Conservation (phyloP, 495 filamentous ascomycete genomes). For the Gamarada debralockiae region DNA sequence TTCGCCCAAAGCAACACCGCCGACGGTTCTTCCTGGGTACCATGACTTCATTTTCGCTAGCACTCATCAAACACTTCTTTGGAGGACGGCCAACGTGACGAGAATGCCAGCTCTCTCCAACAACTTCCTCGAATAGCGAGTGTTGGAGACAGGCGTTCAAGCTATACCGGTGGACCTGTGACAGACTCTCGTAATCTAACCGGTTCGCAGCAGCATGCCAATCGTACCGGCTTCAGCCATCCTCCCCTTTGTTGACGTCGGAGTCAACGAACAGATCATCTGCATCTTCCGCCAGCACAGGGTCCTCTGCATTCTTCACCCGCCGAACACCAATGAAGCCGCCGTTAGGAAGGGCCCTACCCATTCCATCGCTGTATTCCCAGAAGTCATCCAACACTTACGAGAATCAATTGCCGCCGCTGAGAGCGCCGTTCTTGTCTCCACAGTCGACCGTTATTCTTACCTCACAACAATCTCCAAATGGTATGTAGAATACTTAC, state of each 20-base stretch:
- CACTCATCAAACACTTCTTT: constrained; percentile 8
- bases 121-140: constrained; percentile 14
- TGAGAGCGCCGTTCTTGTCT: constrained; percentile 24
- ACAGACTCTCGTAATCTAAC: constrained; percentile 8
- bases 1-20: too few relatives aligned
- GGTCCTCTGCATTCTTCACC: constrained; percentile 18
- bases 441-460: constrained; percentile 16
- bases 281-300: constrained; percentile 17
- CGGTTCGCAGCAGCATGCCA: constrained; percentile 14
- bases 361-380: constrained; percentile 21
- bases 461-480: constrained; percentile 17
- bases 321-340: constrained; percentile 24
- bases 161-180: background rate
- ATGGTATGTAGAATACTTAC: constrained; percentile 16
- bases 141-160: constrained; percentile 8
- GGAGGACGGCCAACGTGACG: constrained; percentile 22
- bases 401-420: constrained; percentile 24
- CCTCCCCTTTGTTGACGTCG: constrained; percentile 13
- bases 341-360: constrained; percentile 20
- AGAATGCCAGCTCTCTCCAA: constrained; percentile 5
- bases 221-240: constrained; percentile 15
- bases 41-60: constrained; percentile 18
- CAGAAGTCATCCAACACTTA: constrained; percentile 15
- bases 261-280: constrained; percentile 19
- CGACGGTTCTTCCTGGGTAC: constrained; percentile 22